Conservation (phyloP, 1,284 basidiomycete species). For the Naganishia sp. region DNA sequence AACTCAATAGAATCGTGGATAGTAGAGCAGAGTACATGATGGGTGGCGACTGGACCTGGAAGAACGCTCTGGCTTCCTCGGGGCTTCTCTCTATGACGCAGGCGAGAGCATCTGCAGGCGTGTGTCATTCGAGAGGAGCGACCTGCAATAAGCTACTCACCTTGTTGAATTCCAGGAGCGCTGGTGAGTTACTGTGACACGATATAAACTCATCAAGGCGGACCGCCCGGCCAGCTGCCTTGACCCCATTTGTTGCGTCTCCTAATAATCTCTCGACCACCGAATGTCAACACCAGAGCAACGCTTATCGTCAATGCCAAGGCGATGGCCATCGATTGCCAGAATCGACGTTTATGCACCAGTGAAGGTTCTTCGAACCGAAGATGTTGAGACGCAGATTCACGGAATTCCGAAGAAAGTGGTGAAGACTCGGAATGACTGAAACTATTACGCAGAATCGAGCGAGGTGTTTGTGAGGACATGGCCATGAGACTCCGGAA, state of each 20-base stretch:
- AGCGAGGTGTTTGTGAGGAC: constrained; percentile 12
- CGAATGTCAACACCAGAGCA: not conserved
- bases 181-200: no score
- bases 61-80: no score
- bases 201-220: not conserved
- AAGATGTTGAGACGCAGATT: constrained; percentile 3
- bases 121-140: no score
- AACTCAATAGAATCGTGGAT: no score
- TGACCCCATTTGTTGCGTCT: constrained; percentile 1
- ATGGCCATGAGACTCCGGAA: not conserved
- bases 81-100: no score
- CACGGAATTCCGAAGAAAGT: no score
- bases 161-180: no score
- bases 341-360: constrained; percentile 11
- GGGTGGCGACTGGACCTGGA: no score
- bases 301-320: not conserved
- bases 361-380: constrained; percentile 14
- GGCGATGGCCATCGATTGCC: constrained; percentile 16
- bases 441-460: constrained; percentile 15
- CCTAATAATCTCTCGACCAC: constrained; percentile 11
- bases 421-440: not conserved
- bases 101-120: no score
- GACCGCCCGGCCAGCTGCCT: constrained; percentile 23
- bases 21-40: no score
- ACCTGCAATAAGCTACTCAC: no score